These are phyloP conservation scores for Amauroascus verrucosus DNA, from an alignment of 2,329 filamentous ascomycete genomes.

Conservation along the genomic window DNA sequence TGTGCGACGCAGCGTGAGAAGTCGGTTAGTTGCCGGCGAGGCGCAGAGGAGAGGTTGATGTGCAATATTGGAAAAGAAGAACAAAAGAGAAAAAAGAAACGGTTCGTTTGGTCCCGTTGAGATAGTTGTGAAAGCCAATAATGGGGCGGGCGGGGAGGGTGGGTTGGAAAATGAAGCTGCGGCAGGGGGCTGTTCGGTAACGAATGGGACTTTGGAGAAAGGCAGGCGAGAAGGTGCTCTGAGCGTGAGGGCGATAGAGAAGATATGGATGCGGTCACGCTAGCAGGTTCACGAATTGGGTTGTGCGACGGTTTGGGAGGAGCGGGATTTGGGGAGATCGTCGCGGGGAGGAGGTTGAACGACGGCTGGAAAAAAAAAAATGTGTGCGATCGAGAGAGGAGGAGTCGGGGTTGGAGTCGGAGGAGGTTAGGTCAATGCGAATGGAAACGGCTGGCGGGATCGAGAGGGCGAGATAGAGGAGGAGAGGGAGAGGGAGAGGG, in stretches of 20 bases:
- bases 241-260: not conserved
- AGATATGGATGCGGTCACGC: not conserved
- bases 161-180: constrained; percentile 3
- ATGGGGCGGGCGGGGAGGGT: not conserved
- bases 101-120: not conserved
- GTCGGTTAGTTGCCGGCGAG: constrained; percentile 3
- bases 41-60: constrained; percentile 1
- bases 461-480: not conserved
- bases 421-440: not conserved
- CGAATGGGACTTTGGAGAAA: constrained; percentile 1
- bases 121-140: not conserved
- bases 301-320: constrained; percentile 6
- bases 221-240: not conserved
- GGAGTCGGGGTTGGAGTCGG: too few species aligned
- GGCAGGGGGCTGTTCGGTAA: not conserved
- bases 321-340: constrained; percentile 8
- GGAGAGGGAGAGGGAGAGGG: not conserved
- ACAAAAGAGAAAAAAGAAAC: not conserved
- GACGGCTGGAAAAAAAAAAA: not conserved
- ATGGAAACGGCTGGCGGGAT: not conserved
- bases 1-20: constrained; percentile 11
- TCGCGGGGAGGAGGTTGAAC: not conserved
- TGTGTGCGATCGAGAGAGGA: not conserved
- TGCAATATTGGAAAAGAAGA: not conserved
- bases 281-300: not conserved